Base-by-base conservation (phyloP, 2,329 filamentous ascomycete species). In the Fusarium pseudograminearum region DNA sequence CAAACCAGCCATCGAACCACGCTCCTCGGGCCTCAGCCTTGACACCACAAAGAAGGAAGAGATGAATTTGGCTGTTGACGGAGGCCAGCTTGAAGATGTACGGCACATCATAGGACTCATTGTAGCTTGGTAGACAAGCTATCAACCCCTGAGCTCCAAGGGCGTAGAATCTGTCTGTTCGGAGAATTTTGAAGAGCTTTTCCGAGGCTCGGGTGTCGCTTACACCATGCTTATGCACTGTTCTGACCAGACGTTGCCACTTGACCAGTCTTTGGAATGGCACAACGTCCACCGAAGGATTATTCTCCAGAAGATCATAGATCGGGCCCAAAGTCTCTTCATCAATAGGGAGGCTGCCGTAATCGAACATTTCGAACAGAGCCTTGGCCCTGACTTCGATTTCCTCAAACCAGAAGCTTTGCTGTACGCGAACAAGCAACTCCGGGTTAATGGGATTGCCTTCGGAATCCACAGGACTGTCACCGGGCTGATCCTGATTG, bases 1-100 rank as follows among this genome's bases (percentile, higher is more conserved):
- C 40, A 1, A 47, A 54, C 66, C 61, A 69, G 3, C 34, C 47
- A 7, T 69, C 61, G 7, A 16, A 15, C 40, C 61, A 62, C 7
- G 18, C 45, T 5, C 12, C 14, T 16, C 20, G 30, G 6, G 18
- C 26, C 3, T 34, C 20, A 2, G 18, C 38, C 1, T 20, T 14
- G 5, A 28, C 18, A 3, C 22, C 6, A 12, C 28, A 11, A 1
- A 0, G 0, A 8, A 54, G 50, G 30, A 34, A 54, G 4, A 2
- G 0, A 0, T 2, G 4, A 1, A 28, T 7, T 2, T 42, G 38
- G 2, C 5, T 1, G 2, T n/a, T 33, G 7, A 40, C 9, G 3
- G n/a, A 24, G 1, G 12, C 10, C 4, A 69, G 18, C 2, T 40
- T 31, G 5, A 38, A 41, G 1, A 66, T n/a, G 0, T 45, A 30